Evolutionary conservation across 2,329 filamentous ascomycete genomes (phyloP).

Genomic region (Alternaria triticimaculans): DNA sequence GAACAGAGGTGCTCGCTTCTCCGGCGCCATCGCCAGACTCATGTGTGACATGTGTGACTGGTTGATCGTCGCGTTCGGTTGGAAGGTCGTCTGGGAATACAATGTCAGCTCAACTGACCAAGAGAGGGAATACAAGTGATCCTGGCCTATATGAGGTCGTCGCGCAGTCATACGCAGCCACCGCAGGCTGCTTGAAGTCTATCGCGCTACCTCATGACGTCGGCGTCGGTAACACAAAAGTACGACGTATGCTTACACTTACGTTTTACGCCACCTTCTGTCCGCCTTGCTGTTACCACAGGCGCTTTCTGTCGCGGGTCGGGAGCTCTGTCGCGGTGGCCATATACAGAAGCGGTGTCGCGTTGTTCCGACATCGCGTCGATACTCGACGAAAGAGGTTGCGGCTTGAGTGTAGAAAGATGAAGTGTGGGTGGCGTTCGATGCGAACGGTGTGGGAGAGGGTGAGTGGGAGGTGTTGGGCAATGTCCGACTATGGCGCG

Average conservation of each 20-base stretch:
- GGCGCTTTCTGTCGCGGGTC: not conserved
- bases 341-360: not conserved
- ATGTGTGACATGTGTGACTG: not conserved
- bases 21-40: accelerated
- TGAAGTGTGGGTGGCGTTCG: not conserved
- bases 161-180: not conserved
- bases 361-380: not conserved
- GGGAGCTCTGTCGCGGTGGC: not conserved
- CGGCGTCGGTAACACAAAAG: not conserved
- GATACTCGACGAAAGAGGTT: not conserved
- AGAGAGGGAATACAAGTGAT: not conserved
- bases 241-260: not conserved
- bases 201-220: not conserved
- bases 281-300: not conserved
- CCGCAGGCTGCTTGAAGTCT: not conserved
- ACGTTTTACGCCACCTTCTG: not conserved
- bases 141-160: not conserved
- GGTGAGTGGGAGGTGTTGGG: not conserved
- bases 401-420: not conserved
- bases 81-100: not conserved
- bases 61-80: not conserved
- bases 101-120: not conserved
- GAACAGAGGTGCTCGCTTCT: not conserved
- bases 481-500: not conserved
- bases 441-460: not conserved